Evolutionary conservation across 306 rosid species (phyloP).

Genomic region (apple (Malus domestica)): ASM211411v1 NC_041790.1:32594501-32595000

Average conservation of each 20-base stretch:
- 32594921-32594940: background rate
- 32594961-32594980: too few relatives aligned
- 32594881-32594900: background rate
- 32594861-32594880: background rate
- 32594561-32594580: slow-evolving; percentile 56
- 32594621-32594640: slow-evolving; percentile 47
- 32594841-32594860: background rate
- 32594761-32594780: background rate
- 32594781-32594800: background rate
- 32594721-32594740: slow-evolving; percentile 14
- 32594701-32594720: background rate
- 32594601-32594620: slow-evolving; percentile 22
- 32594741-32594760: background rate
- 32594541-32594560: slow-evolving; percentile 46
- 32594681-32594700: background rate
- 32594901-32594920: background rate
- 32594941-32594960: too few relatives aligned
- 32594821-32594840: background rate
- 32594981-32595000: too few relatives aligned
- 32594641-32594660: slow-evolving; percentile 44
- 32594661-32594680: background rate
- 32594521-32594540: slow-evolving; percentile 52
- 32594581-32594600: slow-evolving; percentile 32
- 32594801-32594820: background rate
- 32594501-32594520: slow-evolving; percentile 80